Base-by-base conservation (phyloP, 257 asterid species). In the Solanum phureja region DNA sequence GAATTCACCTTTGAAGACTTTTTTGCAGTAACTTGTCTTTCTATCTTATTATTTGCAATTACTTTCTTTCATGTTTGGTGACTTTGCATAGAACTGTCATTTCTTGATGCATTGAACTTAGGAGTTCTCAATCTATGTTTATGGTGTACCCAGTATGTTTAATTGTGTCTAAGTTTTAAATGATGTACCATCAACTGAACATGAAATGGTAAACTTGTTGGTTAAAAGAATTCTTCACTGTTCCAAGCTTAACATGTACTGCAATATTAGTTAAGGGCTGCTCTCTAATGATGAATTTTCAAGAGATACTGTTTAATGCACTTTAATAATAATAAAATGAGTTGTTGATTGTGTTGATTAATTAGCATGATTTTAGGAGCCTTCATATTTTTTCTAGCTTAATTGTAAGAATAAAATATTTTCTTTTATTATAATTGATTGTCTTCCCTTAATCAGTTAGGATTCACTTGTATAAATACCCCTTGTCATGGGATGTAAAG, bases 1-100 rank as follows among this genome's bases (percentile, higher is more conserved):
- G 99, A 97, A 91, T 95, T 97, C 89, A 97, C 99, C 40, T 97
- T 95, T 90, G 99, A 97, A 92, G 99, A 97, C 91, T 97, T 94
- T 89, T 96, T 97, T 84, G 74, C 93, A 95, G 99, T 97, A 93
- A 79, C 56, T 87, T 62, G 16, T 66, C 72, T 60, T 71, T 81
- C 27, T 60, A 71, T 87, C 87, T 89, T 66, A 83, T 16, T 85
- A 35, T 35, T 44, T 83, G 24, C 24, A 27, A 71, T 58, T 58
- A 27, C 46, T 85, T 89, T 29, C 68, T 88, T 52, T 49, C 44
- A 38, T 38, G 82, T 38, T 64, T 23, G 83, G 56, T 56, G 64
- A 56, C 24, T 56, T 56, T 75, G 13, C 49, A 58, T 86, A 46
- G 40, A 66, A 11, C 66, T 40, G 6, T n/a, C 40, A 42, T 24